A percentile compares a stretch with the other conserved stretches of the same genome.
phyloP scores from a whole-genome alignment of 352 stramenopile genomes.

The Peronospora belbahrii region DNA sequence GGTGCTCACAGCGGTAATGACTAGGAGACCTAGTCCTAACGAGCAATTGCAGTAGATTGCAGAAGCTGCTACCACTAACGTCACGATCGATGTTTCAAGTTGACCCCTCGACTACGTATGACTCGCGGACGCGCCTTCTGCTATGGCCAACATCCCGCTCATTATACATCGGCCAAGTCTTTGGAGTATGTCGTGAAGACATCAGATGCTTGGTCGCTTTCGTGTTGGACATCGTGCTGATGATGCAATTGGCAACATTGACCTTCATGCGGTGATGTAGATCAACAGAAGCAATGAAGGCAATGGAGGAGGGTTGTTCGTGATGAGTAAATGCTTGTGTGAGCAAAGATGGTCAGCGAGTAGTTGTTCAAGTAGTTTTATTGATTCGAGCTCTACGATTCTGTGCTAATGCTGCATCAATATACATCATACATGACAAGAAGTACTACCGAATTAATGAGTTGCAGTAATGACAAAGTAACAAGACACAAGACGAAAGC shows the following conservation, averaged over 20 bases:
- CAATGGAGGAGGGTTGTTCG: background rate
- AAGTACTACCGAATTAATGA: no score
- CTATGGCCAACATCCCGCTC: slow-evolving; percentile 34
- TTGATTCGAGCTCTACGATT: no score
- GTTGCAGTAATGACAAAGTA: no score
- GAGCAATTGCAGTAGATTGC: slow-evolving; percentile 27
- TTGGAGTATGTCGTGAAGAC: slow-evolving; percentile 45
- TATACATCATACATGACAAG: no score
- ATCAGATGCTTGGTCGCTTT: slow-evolving; percentile 36
- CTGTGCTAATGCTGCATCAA: no score
- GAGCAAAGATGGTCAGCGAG: no score
- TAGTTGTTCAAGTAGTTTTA: no score
- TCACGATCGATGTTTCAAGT: slow-evolving; percentile 19
- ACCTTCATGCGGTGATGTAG: slow-evolving; percentile 48
- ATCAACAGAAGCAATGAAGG: slow-evolving; percentile 51
- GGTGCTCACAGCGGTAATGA: slow-evolving; percentile 30
- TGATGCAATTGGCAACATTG: slow-evolving; percentile 45
- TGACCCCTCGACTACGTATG: slow-evolving; percentile 49
- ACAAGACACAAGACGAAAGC: no score
- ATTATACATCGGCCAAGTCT: slow-evolving; percentile 56
- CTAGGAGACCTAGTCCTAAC: slow-evolving; percentile 35
- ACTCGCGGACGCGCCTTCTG: slow-evolving; percentile 38
- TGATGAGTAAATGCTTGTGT: no score
- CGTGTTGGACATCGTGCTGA: slow-evolving; percentile 37
- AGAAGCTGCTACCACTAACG: slow-evolving; percentile 17